These are phyloP conservation scores for Saccharomyces hybrid DNA, from an alignment of 1,139 yeast species.

Conservation along the genomic window DNA sequence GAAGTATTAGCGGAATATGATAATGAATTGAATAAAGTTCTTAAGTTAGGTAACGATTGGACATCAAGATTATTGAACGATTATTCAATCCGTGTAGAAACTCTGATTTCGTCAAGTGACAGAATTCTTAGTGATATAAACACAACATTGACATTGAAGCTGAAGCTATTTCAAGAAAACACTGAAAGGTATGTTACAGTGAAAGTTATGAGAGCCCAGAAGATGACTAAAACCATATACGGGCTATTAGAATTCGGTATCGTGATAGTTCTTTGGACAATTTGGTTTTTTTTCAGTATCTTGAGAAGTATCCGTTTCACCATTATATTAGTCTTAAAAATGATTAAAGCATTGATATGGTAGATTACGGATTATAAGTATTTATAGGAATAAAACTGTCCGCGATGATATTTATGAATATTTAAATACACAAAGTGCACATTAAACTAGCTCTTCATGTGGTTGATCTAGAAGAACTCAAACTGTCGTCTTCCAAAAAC, in stretches of 20 bases:
- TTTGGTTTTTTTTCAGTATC: conserved; percentile 65
- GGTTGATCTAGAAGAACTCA: not conserved
- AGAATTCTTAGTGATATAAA: conserved; percentile 74
- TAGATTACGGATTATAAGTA: conserved; percentile 10
- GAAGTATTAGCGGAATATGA: conserved; percentile 18
- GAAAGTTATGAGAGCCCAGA: conserved; percentile 29
- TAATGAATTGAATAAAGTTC: conserved; percentile 19
- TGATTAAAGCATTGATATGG: conserved; percentile 41
- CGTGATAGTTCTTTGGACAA: conserved; percentile 53
- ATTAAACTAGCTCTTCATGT: not conserved
- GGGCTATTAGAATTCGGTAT: conserved; percentile 45
- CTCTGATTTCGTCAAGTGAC: conserved; percentile 61
- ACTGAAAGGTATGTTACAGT: conserved; percentile 47
- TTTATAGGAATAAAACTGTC: conserved; percentile 2
- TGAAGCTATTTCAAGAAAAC: conserved; percentile 62
- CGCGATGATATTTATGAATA: not conserved
- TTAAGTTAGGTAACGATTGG: conserved; percentile 23
- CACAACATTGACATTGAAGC: conserved; percentile 67
- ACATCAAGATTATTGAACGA: conserved; percentile 28
- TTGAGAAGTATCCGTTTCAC: conserved; percentile 38
- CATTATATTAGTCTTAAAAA: conserved; percentile 34
- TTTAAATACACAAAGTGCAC: not conserved
- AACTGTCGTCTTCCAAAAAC: conserved; percentile 32
- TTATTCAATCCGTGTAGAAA: conserved; percentile 39
- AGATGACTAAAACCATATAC: conserved; percentile 37